Evolutionary conservation across 2,329 filamentous ascomycete genomes (phyloP), one percentile per base, ranked within the genome.

Genomic region (Metarhizium sp.): DNA sequence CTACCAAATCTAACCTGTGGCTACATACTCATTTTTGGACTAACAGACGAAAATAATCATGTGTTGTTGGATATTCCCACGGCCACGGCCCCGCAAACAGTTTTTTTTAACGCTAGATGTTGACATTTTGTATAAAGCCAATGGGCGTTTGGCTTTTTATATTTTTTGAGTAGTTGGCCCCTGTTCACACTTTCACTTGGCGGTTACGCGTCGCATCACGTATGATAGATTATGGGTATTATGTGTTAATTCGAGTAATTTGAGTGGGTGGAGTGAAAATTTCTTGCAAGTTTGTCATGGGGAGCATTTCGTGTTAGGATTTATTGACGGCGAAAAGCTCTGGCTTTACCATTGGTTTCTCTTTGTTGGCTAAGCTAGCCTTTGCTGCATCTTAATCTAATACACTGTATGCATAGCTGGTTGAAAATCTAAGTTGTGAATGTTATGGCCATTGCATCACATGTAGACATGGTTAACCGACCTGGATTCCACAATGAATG

Each of bases 61-160:
- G 60, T 62, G 64, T 65, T 45, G 36, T 54, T 51, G 56, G 53
- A 58, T 50, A 56, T 52, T 25, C 53, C 20, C 54, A 45, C 38
- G 42, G 50, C 32, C 45, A 34, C 45, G 32, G 18, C 42, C 34
- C 40, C 46, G 18, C 13, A 36, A 48, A 51, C 25, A 14, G 47
- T 32, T 3, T 40, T 55, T 55, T 14, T 49, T 53, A 20, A 36
- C 50, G 51, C 47, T 54, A 56, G 56, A 55, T 51, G 50, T 52
- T 51, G 40, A 43, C 16, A 43, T 18, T 43, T 43, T 43, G 25
- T 36, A 30, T 34, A 49, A 30, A 45, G 49, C 45, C 40, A 51
- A 54, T 57, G 57, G 34, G 20, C 49, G 40, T 45, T 51, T 55
- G 53, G 49, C 51, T 59, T 25, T 16, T 25, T 18, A 38, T 50